Base-by-base conservation (phyloP, 2,329 filamentous ascomycete species). In the Ophiocordyceps camponoti-saundersi region DNA sequence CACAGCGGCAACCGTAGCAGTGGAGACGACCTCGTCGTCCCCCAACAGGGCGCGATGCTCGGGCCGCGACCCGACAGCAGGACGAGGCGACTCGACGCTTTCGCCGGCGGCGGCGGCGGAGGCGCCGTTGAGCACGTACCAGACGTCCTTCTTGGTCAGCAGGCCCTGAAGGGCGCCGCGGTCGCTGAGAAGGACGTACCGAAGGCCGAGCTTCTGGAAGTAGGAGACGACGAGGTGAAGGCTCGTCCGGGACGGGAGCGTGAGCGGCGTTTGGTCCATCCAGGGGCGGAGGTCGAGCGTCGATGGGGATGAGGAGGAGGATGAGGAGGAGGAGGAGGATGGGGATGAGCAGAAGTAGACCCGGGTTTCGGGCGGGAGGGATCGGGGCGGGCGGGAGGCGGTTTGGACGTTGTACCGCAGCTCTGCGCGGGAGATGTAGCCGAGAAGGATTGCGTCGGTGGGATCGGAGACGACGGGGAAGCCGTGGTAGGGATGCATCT, bases 221-320 rank as follows among this genome's bases (percentile, higher is more conserved):
- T 98, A 93, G 48, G 77, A 81, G 22, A 93, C 81, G 3, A 85
- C 86, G n/a, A 96, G 75, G 59, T 89, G 80, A 50, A 98, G 78
- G 49, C 73, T 82, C 16, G 80, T 80, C 51, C 80, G 77, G 21
- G 79, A 80, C 41, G 87, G 85, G 18, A 96, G 71, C 1, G 92
- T 96, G 44, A 98, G 84, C 1, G 92, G 92, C 0, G 92, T 98
- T 63, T 95, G 90, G 62, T 98, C 92, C 88, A 98, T 95, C 92
- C 92, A 98, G 2, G 89, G 89, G 8, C 90, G 73, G 12, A 98
- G 73, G 64, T 98, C 92, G 39, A 98, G 77, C 1, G 82, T 88
- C 16, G 78, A 73, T 74, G 70, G 1, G 85, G 83, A 56, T 94
- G 86, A 1, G 83, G 82, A 47, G 90, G 79, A 2, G 85, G 81